Evolutionary conservation across 225 moss, liverwort and hornwort species (phyloP), one percentile per base, ranked within the genome.

Genomic region (Asterella californica): DNA sequence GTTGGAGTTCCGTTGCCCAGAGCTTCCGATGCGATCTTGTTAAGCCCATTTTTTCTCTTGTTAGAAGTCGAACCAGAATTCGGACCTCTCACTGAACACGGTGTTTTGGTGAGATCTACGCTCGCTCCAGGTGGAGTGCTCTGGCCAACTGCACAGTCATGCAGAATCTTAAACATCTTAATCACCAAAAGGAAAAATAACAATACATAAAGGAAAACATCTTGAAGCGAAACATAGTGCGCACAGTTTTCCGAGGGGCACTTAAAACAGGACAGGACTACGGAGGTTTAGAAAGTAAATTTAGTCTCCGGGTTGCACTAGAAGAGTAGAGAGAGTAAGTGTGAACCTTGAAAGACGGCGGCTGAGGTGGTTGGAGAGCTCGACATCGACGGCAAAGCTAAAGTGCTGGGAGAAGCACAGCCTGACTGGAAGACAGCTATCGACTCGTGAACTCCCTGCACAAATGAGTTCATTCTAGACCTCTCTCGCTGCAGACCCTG

Each of bases 361-460:
- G 69, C 38, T 21, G 78, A 59, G 38, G 48, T 60, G 22, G 74
- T 25, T 38, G 82, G 79, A 30, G 83, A 62, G 55, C 53, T 61
- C 22, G 65, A 79, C 54, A 83, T 37, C 1, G 83, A 46, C 19
- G 74, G 79, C 4, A 25, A 32, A 38, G 67, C 52, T 14, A 63
- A 36, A 79, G 82, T 55, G 19, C 5, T 33, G 22, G 24, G 79
- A 21, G 85, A 70, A 7, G 53, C 15, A 61, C 32, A 38, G 11
- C 72, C 81, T 57, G 79, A 27, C 53, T 84, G 74, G 52, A 72
- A 82, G 5, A 19, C 15, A 14, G 76, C 75, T 19, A 87, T 36
- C 25, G 79, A 72, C 27, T 82, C 82, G 36, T 84, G 79, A 18
- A 87, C 69, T 52, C 84, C 75, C 29, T 84, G 79, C 67, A 87